Evolutionary conservation across 1,284 basidiomycete species (phyloP).

Genomic region (Pascua guehoae): DNA sequence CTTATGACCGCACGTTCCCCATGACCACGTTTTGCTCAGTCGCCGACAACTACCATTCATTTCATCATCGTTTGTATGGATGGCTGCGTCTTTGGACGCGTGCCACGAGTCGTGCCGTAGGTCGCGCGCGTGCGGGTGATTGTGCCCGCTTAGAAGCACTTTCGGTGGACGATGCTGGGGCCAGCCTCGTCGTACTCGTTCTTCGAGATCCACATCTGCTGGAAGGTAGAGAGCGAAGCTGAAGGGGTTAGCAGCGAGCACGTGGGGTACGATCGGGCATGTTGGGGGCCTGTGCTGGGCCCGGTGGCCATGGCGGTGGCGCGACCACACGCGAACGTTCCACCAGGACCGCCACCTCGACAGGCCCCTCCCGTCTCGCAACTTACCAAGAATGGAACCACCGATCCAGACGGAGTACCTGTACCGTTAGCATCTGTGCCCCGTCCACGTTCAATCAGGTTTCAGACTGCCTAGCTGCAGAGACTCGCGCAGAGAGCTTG

Average conservation of each 20-base stretch:
- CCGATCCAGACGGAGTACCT: slow-evolving; percentile 95
- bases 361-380: background rate
- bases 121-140: too few relatives aligned
- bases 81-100: too few relatives aligned
- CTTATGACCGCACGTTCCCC: too few relatives aligned
- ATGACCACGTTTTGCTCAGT: too few relatives aligned
- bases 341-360: background rate
- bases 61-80: too few relatives aligned
- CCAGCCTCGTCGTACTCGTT: slow-evolving; percentile 76
- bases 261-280: background rate
- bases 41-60: too few relatives aligned
- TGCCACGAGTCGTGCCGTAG: too few relatives aligned
- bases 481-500: too few relatives aligned
- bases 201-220: slow-evolving; percentile 56
- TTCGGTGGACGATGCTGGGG: slow-evolving; percentile 54
- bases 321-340: background rate
- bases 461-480: too few relatives aligned
- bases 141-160: slow-evolving; percentile 36
- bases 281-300: too few relatives aligned
- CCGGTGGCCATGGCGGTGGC: background rate
- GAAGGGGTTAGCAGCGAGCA: background rate
- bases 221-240: slow-evolving; percentile 88
- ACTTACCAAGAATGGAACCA: slow-evolving; percentile 74
- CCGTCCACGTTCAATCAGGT: too few relatives aligned
- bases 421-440: slow-evolving; percentile 39